phyloP scores from a whole-genome alignment of 2,329 filamentous ascomycete genomes.

The Fusarium heterosporum region DNA sequence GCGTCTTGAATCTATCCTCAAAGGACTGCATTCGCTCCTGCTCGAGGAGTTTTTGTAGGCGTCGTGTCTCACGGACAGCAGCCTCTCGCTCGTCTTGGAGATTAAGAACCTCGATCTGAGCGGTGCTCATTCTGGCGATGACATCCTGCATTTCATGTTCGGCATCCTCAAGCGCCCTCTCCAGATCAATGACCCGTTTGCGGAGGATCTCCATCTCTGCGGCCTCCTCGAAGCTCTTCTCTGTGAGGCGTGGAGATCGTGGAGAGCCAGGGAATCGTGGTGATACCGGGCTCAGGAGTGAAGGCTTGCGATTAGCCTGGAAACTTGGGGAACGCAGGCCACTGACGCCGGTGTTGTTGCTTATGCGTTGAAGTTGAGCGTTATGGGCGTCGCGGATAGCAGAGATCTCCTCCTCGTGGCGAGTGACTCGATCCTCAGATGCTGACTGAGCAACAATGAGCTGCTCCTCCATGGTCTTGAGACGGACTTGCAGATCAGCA shows the following conservation, averaged over 20 bases:
- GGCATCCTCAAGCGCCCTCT: conserved; percentile 70
- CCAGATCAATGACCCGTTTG: conserved; percentile 83
- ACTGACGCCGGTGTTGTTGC: conserved; percentile 56
- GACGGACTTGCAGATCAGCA: conserved; percentile 81
- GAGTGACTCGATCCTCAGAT: conserved; percentile 84
- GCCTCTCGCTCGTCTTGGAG: conserved; percentile 81
- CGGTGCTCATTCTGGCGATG: conserved; percentile 80
- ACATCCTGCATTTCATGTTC: conserved; percentile 87
- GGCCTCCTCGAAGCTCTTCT: conserved; percentile 77
- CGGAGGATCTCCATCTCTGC: conserved; percentile 81
- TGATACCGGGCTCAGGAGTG: conserved; percentile 52
- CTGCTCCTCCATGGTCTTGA: conserved; percentile 85
- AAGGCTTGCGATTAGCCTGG: conserved; percentile 49
- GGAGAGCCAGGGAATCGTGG: conserved; percentile 52
- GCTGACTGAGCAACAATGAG: conserved; percentile 85
- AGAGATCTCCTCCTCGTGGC: conserved; percentile 87
- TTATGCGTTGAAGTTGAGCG: conserved; percentile 80
- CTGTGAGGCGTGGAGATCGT: conserved; percentile 62
- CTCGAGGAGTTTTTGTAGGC: conserved; percentile 74
- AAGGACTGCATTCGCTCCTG: conserved; percentile 69
- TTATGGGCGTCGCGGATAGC: conserved; percentile 81
- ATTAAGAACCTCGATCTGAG: conserved; percentile 85
- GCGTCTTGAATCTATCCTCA: conserved; percentile 53
- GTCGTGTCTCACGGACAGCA: conserved; percentile 77
- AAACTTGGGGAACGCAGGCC: conserved; percentile 51